Percentiles rank a stretch among this genome's conserved stretches.
phyloP scores from a whole-genome alignment of 306 rosid species.

The Cucurbita moschata region DNA sequence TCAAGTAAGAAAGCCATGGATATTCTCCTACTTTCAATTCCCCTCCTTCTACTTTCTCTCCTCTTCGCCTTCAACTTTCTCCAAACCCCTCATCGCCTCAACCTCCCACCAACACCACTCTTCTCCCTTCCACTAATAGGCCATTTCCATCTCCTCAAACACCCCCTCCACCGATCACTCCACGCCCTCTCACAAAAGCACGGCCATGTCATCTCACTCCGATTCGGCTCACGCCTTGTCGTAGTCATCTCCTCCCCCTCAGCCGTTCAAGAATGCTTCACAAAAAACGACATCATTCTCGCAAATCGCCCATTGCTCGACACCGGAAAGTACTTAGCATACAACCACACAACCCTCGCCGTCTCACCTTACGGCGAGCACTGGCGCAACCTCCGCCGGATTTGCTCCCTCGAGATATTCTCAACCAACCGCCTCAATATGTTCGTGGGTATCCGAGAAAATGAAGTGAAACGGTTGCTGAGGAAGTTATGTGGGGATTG shows the following conservation, averaged over 20 bases:
- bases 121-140: background rate
- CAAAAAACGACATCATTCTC: background rate
- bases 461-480: background rate
- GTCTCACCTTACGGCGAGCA: background rate
- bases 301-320: background rate
- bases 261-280: background rate
- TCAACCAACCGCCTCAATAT: background rate
- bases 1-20: background rate
- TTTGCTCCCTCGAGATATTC: background rate
- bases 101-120: background rate
- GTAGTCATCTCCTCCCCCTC: background rate
- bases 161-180: background rate
- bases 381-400: constrained; percentile 1
- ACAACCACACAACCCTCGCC: background rate
- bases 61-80: background rate
- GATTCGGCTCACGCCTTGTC: background rate
- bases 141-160: background rate
- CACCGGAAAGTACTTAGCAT: background rate
- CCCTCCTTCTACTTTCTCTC: background rate
- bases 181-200: background rate
- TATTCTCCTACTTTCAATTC: background rate
- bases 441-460: background rate
- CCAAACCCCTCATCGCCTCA: background rate
- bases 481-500: background rate
- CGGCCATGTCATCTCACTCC: background rate